These are phyloP conservation scores for Penicillium subrubescens DNA, from an alignment of 495 filamentous ascomycete genomes.

Conservation along the genomic window DNA sequence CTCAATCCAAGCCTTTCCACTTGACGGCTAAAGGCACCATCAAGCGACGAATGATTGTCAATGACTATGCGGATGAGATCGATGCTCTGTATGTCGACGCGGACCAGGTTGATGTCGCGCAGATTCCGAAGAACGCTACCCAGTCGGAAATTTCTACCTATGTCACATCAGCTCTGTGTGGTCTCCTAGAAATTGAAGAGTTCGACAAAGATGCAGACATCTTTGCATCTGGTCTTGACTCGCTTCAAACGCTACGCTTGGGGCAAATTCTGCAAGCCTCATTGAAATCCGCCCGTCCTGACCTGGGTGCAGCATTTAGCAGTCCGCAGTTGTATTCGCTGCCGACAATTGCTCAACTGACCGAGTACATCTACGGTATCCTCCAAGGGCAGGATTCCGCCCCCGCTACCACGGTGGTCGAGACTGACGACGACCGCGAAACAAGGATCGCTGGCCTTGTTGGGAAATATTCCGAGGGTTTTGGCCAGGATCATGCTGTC, in stretches of 20 bases:
- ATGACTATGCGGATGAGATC: slow-evolving; percentile 53
- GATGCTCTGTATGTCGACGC: slow-evolving; percentile 41
- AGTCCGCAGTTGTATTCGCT: slow-evolving; percentile 17
- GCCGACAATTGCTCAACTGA: slow-evolving; percentile 18
- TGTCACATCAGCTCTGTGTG: slow-evolving; percentile 6
- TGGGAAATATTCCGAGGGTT: slow-evolving; percentile 16
- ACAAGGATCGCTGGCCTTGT: slow-evolving; percentile 9
- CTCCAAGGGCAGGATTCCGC: slow-evolving; percentile 12
- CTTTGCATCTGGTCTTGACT: slow-evolving; percentile 21
- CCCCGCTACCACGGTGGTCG: neutral
- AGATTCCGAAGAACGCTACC: slow-evolving; percentile 7
- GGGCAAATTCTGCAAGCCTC: slow-evolving; percentile 10
- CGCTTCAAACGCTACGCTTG: slow-evolving; percentile 17
- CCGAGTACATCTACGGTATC: slow-evolving; percentile 11
- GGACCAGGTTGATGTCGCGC: slow-evolving; percentile 9
- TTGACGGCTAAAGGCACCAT: slow-evolving; percentile 56
- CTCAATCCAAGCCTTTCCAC: slow-evolving; percentile 49
- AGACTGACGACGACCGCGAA: slow-evolving; percentile 11
- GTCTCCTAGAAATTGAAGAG: neutral
- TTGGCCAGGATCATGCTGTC: slow-evolving; percentile 14
- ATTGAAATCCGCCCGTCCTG: slow-evolving; percentile 7
- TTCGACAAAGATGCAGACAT: slow-evolving; percentile 12
- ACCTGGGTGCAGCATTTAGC: slow-evolving; percentile 2
- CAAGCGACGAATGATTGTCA: slow-evolving; percentile 44
- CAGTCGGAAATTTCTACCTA: slow-evolving; percentile 1